Evolutionary conservation across 805 yeast genomes (phyloP).

Genomic region (Priceomyces melissophilus): DNA sequence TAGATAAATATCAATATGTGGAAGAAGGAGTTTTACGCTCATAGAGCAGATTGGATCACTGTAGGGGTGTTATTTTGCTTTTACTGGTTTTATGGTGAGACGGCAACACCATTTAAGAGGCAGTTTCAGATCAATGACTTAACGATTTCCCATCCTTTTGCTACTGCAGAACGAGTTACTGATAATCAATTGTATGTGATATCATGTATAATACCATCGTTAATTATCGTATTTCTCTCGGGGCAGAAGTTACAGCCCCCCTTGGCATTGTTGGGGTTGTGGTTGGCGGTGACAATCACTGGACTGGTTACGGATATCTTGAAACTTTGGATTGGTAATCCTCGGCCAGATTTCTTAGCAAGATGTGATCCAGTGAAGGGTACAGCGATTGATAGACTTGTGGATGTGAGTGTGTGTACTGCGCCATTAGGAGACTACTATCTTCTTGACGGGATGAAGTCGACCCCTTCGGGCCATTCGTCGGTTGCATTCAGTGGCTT

Average conservation of each 20-base stretch:
- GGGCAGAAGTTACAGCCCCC: conserved; percentile 21
- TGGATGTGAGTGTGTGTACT: conserved; percentile 30
- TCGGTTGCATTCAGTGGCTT: conserved; percentile 33
- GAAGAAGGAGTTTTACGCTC: neutral
- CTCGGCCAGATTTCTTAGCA: conserved; percentile 42
- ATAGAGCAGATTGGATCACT: conserved; percentile 22
- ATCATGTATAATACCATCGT: conserved; percentile 23
- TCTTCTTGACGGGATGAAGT: conserved; percentile 36
- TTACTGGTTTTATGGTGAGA: conserved; percentile 20
- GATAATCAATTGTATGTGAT: conserved; percentile 29
- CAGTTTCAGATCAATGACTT: conserved; percentile 27
- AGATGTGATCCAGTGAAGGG: conserved; percentile 31
- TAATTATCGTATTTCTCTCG: conserved; percentile 14
- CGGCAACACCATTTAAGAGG: conserved; percentile 24
- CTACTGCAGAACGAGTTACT: conserved; percentile 25
- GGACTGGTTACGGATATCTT: conserved; percentile 35
- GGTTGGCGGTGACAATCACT: conserved; percentile 24
- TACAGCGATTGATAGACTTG: conserved; percentile 23
- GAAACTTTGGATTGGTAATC: conserved; percentile 39
- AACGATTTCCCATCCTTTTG: conserved; percentile 28
- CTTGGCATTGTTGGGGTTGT: conserved; percentile 28
- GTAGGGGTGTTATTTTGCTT: conserved; percentile 13
- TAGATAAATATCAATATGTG: too few species aligned
- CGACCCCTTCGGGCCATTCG: conserved; percentile 42
- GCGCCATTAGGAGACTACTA: conserved; percentile 26